Base-by-base conservation (phyloP, 176 grass and related monocot species). In the Aechmea fasciata region DNA sequence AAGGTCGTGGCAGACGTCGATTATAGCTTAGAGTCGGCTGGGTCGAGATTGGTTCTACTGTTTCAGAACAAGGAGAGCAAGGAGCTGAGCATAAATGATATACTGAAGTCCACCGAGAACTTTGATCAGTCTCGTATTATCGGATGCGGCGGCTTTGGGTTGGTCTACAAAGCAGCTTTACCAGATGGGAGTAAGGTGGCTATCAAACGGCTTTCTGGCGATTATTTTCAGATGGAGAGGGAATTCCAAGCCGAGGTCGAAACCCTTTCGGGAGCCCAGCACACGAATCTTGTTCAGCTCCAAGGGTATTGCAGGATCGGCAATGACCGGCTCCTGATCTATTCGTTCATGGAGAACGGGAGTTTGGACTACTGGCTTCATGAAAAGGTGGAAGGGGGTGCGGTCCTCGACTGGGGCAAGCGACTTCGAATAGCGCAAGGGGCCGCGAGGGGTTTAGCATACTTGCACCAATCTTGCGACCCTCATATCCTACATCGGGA, bases 281-380 rank as follows among this genome's bases (percentile, higher is more conserved):
- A 97, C 69, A 68, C 65, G 19, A 97, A 97, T 71, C 86, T 97
- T 65, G 93, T 97, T 13, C 81, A 82, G 49, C 88, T 97, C 6
- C 76, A 97, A 64, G 93, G 93, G 11, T 92, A 92, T 49, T 96
- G 93, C 72, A 96, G 92, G 79, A 75, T 89, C 4, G 86, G 93
- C 52, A 81, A 67, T 9, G 93, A 96, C 57, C 85, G 89, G 57
- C 74, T 96, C 66, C 51, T 96, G 64, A 96, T 96, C 67, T 96
- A 96, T 66, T 87, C 88, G n/a, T 96, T 81, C 33, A 96, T 96
- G 93, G 93, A 96, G 81, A 96, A 96, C 64, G 93, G 89, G 24
- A 92, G 93, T 63, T 80, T 96, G 71, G 93, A 96, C 47, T 97
- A 92, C 78, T 97, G 94, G 94, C 87, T 97, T 69, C 94, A 97